Percentiles rank a stretch among this genome's conserved stretches.
Conservation (phyloP, 805 yeast genomes). For the Candida caryicola region DNA sequence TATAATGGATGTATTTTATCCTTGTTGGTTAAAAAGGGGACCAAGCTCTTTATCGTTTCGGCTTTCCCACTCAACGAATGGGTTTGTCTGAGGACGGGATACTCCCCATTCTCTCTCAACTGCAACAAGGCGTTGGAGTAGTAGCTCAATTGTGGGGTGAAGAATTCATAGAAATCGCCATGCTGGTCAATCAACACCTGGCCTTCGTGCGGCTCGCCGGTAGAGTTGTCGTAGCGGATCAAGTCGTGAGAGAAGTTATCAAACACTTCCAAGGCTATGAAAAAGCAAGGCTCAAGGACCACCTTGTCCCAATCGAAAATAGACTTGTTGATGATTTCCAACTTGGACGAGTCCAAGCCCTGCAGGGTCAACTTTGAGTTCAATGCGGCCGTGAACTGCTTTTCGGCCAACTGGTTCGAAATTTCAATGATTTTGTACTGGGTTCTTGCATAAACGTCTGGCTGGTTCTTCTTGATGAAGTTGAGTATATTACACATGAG, state of each 20-base stretch:
- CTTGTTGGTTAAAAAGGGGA: slow-evolving; percentile 28
- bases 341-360: slow-evolving; percentile 53
- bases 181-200: slow-evolving; percentile 68
- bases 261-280: slow-evolving; percentile 78
- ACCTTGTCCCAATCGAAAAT: slow-evolving; percentile 68
- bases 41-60: slow-evolving; percentile 23
- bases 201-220: slow-evolving; percentile 72
- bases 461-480: slow-evolving; percentile 58
- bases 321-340: slow-evolving; percentile 68
- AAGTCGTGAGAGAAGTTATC: slow-evolving; percentile 84
- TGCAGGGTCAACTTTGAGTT: slow-evolving; percentile 29
- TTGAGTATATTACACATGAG: slow-evolving; percentile 72
- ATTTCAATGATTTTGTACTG: slow-evolving; percentile 73
- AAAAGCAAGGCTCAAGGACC: slow-evolving; percentile 66
- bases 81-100: slow-evolving; percentile 32
- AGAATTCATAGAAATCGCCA: slow-evolving; percentile 76
- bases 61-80: slow-evolving; percentile 20
- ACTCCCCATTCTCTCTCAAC: slow-evolving; percentile 48
- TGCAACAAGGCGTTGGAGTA: slow-evolving; percentile 56
- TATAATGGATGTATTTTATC: slow-evolving; percentile 57
- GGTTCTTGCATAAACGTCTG: slow-evolving; percentile 69
- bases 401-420: slow-evolving; percentile 56
- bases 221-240: slow-evolving; percentile 65
- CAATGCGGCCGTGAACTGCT: slow-evolving; percentile 46
- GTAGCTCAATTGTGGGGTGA: slow-evolving; percentile 56